Evolutionary conservation across 371 early-diverging fungal genomes (phyloP).

Genomic region (Rhizopus delemar): DNA sequence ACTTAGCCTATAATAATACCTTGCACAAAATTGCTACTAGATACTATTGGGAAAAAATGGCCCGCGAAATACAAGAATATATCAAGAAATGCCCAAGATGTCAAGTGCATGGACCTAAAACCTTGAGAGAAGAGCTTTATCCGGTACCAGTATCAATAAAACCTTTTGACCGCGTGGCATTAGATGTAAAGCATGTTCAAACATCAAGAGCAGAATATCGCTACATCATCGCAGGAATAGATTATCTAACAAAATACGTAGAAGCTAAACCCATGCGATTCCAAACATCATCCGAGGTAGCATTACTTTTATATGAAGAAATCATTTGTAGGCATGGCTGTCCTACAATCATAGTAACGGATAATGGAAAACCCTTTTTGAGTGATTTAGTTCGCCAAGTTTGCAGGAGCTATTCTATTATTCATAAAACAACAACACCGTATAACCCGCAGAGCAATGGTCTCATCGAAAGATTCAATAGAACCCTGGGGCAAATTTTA

Average conservation of each 20-base stretch:
- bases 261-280: slow-evolving; percentile 1
- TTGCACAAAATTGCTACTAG: no score
- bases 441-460: slow-evolving; percentile 12
- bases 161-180: no score
- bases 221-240: no score
- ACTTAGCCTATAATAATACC: no score
- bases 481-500: slow-evolving; percentile 8
- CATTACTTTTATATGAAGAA: slow-evolving; percentile 12
- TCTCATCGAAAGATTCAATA: slow-evolving; percentile 10
- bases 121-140: no score
- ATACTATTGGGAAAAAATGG: no score
- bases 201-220: no score
- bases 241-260: slow-evolving; percentile 8
- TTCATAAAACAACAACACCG: slow-evolving; percentile 1
- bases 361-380: slow-evolving; percentile 15
- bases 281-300: slow-evolving; percentile 1
- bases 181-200: no score
- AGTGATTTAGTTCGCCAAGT: neutral
- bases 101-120: no score
- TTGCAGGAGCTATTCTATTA: neutral
- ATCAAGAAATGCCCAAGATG: no score
- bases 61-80: no score
- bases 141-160: no score
- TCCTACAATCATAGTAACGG: slow-evolving; percentile 1
- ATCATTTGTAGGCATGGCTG: slow-evolving; percentile 5